Conservation (phyloP, 371 early-diverging fungal species). For the Parasitella parasitica region DNA sequence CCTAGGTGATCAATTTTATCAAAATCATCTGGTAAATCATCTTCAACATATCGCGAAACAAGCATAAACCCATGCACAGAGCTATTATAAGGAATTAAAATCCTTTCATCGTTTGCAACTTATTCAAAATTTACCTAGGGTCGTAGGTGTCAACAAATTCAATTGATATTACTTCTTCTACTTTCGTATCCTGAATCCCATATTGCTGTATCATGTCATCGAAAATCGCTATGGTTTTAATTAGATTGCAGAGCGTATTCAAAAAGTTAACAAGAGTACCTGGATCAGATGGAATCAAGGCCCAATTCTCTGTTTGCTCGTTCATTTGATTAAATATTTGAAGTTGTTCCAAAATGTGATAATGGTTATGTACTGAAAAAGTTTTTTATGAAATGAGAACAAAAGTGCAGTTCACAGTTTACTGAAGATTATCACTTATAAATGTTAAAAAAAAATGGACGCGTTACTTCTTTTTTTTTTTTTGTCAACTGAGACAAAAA, state of each 20-base stretch:
- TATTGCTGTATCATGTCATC: constrained; percentile 21
- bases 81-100: not conserved
- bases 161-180: constrained; percentile 9
- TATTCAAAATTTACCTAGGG: not conserved
- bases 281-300: constrained; percentile 23
- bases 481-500: too few relatives aligned
- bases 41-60: constrained; percentile 8
- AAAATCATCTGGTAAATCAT: not conserved
- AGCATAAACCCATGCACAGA: constrained; percentile 17
- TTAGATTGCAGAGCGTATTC: too few relatives aligned
- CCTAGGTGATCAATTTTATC: not conserved
- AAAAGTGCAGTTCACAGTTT: too few relatives aligned
- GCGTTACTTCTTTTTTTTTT: too few relatives aligned
- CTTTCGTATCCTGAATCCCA: constrained; percentile 5
- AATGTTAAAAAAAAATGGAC: too few relatives aligned
- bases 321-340: not conserved
- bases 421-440: too few relatives aligned
- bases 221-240: constrained; percentile 7
- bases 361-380: too few relatives aligned
- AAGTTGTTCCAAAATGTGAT: too few relatives aligned
- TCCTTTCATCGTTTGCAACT: not conserved
- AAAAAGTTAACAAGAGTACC: constrained; percentile 7
- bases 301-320: constrained; percentile 2
- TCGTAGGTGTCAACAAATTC: constrained; percentile 5
- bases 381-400: too few relatives aligned